Percentiles rank a stretch among this genome's conserved stretches.
Conservation (phyloP, 257 asterid species). For the Galeopsis tetrahit region DNA sequence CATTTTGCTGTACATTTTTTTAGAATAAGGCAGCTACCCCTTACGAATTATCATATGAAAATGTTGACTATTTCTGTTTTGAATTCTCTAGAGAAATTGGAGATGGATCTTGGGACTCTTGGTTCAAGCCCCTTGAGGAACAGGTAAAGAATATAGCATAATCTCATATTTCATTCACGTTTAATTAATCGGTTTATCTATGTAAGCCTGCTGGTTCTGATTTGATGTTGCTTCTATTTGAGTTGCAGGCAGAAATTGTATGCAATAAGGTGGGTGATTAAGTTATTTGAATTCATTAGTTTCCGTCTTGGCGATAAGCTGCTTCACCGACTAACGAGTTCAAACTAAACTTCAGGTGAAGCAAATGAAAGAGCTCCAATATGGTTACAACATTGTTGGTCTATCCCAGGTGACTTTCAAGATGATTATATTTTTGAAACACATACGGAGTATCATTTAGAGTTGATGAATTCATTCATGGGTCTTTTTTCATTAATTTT, state of each 20-base stretch:
- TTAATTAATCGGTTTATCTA: slow-evolving; percentile 10
- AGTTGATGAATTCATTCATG: no score
- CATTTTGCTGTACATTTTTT: not conserved
- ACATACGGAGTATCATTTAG: not conserved
- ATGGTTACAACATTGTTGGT: slow-evolving; percentile 92
- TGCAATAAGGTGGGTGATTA: slow-evolving; percentile 74
- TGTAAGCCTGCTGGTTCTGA: slow-evolving; percentile 23
- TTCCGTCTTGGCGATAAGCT: slow-evolving; percentile 24
- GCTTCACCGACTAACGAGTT: slow-evolving; percentile 30
- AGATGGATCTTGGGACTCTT: slow-evolving; percentile 91
- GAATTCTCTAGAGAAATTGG: slow-evolving; percentile 73
- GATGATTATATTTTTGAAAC: slow-evolving; percentile 1
- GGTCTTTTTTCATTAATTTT: not conserved
- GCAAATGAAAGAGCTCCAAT: slow-evolving; percentile 76
- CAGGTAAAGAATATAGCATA: slow-evolving; percentile 53
- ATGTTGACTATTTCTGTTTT: slow-evolving; percentile 10
- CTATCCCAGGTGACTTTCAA: slow-evolving; percentile 76
- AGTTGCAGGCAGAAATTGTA: slow-evolving; percentile 78
- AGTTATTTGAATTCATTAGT: slow-evolving; percentile 23
- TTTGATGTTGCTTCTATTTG: slow-evolving; percentile 31
- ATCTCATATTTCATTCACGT: slow-evolving; percentile 9
- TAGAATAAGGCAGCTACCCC: not conserved
- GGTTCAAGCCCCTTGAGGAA: slow-evolving; percentile 82
- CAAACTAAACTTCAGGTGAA: slow-evolving; percentile 65
- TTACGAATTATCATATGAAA: slow-evolving; percentile 11